A percentile compares a stretch with the other conserved stretches of the same genome.
Conservation (phyloP, 805 yeast genomes). For the Dipodascus geniculatus region DNA sequence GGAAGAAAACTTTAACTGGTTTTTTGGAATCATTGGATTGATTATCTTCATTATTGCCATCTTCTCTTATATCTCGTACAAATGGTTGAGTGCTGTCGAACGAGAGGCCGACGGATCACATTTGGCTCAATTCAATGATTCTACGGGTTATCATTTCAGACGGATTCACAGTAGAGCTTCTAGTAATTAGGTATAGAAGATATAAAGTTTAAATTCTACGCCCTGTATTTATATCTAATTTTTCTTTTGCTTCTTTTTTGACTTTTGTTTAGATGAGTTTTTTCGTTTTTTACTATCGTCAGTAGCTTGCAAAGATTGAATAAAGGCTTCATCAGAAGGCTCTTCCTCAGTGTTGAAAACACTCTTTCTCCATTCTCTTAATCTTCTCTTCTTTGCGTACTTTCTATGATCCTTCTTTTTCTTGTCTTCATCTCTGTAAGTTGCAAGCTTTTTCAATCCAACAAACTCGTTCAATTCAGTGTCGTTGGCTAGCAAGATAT, state of each 20-base stretch:
- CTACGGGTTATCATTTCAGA: too few species aligned
- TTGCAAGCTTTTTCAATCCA: conserved; percentile 87
- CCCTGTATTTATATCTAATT: too few species aligned
- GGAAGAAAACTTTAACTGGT: conserved; percentile 40
- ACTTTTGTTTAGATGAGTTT: not conserved
- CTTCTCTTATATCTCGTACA: conserved; percentile 29
- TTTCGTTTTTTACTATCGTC: not conserved
- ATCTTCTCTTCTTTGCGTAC: conserved; percentile 67
- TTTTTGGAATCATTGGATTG: conserved; percentile 47
- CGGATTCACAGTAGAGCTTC: not conserved
- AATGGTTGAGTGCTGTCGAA: conserved; percentile 7
- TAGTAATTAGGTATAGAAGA: not conserved
- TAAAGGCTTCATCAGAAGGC: conserved; percentile 20
- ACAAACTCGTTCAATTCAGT: conserved; percentile 70
- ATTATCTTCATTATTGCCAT: conserved; percentile 29
- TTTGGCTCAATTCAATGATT: not conserved
- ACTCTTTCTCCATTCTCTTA: conserved; percentile 82
- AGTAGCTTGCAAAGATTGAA: conserved; percentile 6
- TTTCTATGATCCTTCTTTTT: conserved; percentile 71
- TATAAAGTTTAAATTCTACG: too few species aligned
- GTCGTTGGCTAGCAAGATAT: conserved; percentile 85
- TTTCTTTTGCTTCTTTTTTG: not conserved
- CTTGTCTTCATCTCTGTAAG: conserved; percentile 70
- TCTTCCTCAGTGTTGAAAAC: conserved; percentile 53
- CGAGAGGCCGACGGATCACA: not conserved